Evolutionary conservation across 2,329 filamentous ascomycete species (phyloP).

Genomic region (Claviceps purpurea): DNA sequence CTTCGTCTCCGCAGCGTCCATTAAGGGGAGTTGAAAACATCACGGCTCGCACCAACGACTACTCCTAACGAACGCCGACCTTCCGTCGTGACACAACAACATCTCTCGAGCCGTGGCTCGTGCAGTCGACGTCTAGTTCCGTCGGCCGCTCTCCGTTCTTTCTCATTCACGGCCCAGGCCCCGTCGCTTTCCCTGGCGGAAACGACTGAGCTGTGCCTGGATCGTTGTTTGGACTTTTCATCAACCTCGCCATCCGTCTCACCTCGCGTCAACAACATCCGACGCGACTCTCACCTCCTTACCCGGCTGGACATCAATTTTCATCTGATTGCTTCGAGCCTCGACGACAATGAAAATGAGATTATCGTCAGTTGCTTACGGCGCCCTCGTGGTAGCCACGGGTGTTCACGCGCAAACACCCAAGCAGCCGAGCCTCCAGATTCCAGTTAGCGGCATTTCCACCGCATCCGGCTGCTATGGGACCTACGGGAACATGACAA

Average conservation of each 20-base stretch:
- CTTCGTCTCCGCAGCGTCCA: neutral
- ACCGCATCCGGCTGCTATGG: conserved; percentile 40
- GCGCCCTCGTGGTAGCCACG: conserved; percentile 17
- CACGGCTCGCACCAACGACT: neutral
- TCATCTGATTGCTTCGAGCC: neutral
- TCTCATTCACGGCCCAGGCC: neutral
- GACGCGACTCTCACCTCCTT: neutral
- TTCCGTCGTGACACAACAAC: neutral
- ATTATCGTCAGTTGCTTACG: conserved; percentile 14
- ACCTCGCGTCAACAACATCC: neutral
- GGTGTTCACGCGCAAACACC: conserved; percentile 10
- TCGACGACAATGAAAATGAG: conserved; percentile 15
- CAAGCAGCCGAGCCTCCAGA: conserved; percentile 22
- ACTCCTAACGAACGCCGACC: neutral
- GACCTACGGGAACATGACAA: conserved; percentile 26
- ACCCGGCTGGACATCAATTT: neutral
- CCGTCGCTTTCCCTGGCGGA: conserved; percentile 12
- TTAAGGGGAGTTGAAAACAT: neutral
- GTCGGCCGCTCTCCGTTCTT: neutral
- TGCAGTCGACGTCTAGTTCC: neutral
- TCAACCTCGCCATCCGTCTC: neutral
- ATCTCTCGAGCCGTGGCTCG: neutral
- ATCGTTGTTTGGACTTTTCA: neutral
- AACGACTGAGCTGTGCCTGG: conserved; percentile 10
- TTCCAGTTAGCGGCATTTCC: conserved; percentile 22